Base-by-base conservation (phyloP, 306 rosid species). In the Vicia faba region DNA sequence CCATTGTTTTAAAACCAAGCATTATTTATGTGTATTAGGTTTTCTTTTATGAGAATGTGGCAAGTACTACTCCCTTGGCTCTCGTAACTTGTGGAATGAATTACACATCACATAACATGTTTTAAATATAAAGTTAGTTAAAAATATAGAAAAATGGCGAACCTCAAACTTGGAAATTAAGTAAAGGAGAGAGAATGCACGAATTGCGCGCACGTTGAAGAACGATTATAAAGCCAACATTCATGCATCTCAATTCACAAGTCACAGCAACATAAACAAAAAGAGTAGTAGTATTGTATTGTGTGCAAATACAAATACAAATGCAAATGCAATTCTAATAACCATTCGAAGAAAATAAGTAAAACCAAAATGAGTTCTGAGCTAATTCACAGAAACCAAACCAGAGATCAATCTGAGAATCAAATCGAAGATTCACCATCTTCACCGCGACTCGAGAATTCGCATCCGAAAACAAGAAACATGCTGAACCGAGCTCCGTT, bases 221-320 rank as follows among this genome's bases (percentile, higher is more conserved):
- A 88, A 78, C 86, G 95, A 82, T 82, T 85, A 67, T 74, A 72
- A 49, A 59, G 89, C 79, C 89, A 86, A 35, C 19, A 56, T 78
- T 76, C 84, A 86, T 91, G 97, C 93, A 83, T 72, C 86, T 50
- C 53, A 74, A 55, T 48, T 68, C 38, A 66, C 8, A n/a, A n/a
- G n/a, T n/a, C n/a, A n/a, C n/a, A n/a, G n/a, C n/a, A n/a, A n/a
- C n/a, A n/a, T n/a, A n/a, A n/a, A n/a, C n/a, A n/a, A n/a, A n/a
- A n/a, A n/a, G n/a, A n/a, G n/a, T n/a, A n/a, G 7, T 44, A 44
- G 18, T 51, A 20, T 5, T 19, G 0, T 5, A 8, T 7, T 51
- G 3, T 54, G 8, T 54, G 8, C 36, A 54, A 44, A n/a, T 44
- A 15, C 50, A n/a, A 43, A 28, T 43, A 14, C 49, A 13, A 43